Conservation (phyloP, 805 yeast species). For the Wickerhamomyces silvicola region DNA sequence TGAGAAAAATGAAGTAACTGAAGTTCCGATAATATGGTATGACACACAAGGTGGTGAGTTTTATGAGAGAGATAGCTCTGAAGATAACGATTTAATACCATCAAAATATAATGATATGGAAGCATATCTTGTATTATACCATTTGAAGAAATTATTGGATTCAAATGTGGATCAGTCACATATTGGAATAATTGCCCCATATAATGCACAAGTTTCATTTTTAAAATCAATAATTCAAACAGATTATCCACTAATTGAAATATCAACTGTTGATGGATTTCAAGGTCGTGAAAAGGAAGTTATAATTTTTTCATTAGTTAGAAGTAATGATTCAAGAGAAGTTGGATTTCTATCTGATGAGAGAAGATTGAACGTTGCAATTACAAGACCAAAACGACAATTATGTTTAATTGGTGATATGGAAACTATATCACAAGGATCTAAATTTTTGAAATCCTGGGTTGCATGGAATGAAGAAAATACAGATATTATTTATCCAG, state of each 20-base stretch:
- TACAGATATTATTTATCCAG: conserved; percentile 37
- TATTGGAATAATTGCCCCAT: conserved; percentile 88
- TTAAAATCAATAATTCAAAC: conserved; percentile 42
- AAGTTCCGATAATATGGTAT: conserved; percentile 63
- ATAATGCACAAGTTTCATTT: conserved; percentile 74
- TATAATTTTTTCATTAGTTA: conserved; percentile 70
- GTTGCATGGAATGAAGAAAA: conserved; percentile 60
- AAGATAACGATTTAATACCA: conserved; percentile 25
- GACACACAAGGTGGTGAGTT: conserved; percentile 91
- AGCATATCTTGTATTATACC: conserved; percentile 50
- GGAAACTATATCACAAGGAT: conserved; percentile 49
- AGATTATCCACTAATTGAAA: conserved; percentile 45
- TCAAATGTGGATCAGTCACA: conserved; percentile 46
- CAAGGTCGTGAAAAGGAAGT: conserved; percentile 95
- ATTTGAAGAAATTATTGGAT: conserved; percentile 43
- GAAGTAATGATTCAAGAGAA: conserved; percentile 65
- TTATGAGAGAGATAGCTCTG: conserved; percentile 48
- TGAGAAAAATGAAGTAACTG: conserved; percentile 47
- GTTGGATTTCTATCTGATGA: conserved; percentile 81
- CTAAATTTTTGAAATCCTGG: conserved; percentile 57
- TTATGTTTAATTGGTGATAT: conserved; percentile 82
- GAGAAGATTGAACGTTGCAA: conserved; percentile 85
- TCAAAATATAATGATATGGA: conserved; percentile 81
- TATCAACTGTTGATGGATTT: conserved; percentile 91
- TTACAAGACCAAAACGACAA: conserved; percentile 84